Evolutionary conservation across 2,329 filamentous ascomycete genomes (phyloP).

Genomic region (Alternaria infectoria): DNA sequence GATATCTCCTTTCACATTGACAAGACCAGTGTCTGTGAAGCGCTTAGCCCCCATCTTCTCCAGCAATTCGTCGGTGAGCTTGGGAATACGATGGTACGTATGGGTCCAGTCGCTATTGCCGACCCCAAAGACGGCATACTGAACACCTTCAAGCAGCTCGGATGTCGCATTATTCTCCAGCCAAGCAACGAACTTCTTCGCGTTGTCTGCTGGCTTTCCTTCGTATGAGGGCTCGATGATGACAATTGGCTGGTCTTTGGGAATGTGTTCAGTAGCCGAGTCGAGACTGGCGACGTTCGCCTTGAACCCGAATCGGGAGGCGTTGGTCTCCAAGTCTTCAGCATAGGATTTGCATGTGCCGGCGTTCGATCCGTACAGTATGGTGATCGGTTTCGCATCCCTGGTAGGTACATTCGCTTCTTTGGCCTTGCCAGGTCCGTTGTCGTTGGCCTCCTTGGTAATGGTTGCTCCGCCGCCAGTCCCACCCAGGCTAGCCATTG

Average conservation of each 20-base stretch:
- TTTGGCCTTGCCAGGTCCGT: not conserved
- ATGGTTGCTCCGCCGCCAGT: not conserved
- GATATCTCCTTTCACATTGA: conserved; percentile 11
- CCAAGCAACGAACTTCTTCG: conserved; percentile 72
- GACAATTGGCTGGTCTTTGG: conserved; percentile 66
- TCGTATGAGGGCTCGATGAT: conserved; percentile 77
- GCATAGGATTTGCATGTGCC: conserved; percentile 77
- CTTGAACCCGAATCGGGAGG: conserved; percentile 62
- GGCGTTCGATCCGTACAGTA: conserved; percentile 76
- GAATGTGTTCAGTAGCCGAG: conserved; percentile 65
- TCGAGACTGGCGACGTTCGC: conserved; percentile 60
- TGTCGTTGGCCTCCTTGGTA: not conserved
- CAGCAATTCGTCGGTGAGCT: conserved; percentile 63
- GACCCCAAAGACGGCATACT: conserved; percentile 74
- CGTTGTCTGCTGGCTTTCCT: conserved; percentile 76
- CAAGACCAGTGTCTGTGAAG: conserved; percentile 10
- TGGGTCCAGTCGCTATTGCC: conserved; percentile 63
- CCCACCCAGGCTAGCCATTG: conserved; percentile 3
- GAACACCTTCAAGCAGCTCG: conserved; percentile 59
- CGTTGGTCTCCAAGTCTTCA: conserved; percentile 66
- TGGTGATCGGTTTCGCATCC: conserved; percentile 59
- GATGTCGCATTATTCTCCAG: conserved; percentile 59
- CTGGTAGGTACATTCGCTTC: not conserved
- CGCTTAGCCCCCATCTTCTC: conserved; percentile 56
- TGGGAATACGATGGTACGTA: conserved; percentile 73